Percentiles rank a stretch among this genome's conserved stretches.
Evolutionary conservation across 176 grass and related monocot species (phyloP).

Genomic region (Oryza glumipatula): DNA sequence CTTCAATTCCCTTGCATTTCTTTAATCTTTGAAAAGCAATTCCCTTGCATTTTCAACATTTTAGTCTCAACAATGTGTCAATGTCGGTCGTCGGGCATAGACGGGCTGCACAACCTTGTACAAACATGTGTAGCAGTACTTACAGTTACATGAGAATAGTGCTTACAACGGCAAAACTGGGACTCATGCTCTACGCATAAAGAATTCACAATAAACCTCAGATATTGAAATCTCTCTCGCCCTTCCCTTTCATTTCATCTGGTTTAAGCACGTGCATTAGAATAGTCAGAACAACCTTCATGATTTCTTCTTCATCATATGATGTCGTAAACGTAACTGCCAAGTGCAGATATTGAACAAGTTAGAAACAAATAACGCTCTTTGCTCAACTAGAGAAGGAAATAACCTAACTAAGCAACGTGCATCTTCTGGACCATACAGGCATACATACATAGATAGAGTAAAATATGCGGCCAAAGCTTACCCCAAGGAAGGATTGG

Average conservation of each 20-base stretch:
- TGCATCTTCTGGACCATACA: not conserved
- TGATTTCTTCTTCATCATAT: constrained; percentile 73
- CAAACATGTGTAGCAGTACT: not conserved
- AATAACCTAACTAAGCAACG: not conserved
- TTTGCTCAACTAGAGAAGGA: constrained; percentile 3
- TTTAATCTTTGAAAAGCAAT: not conserved
- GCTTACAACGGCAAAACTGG: constrained; percentile 31
- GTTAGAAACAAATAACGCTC: constrained; percentile 2
- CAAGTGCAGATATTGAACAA: constrained; percentile 31
- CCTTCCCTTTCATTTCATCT: constrained; percentile 47
- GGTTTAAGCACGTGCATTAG: constrained; percentile 65
- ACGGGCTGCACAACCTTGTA: not conserved
- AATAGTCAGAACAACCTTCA: constrained; percentile 61
- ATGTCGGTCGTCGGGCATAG: not conserved
- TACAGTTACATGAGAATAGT: not conserved
- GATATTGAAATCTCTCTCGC: constrained; percentile 13
- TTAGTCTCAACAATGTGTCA: not conserved
- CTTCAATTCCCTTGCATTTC: constrained; percentile 1
- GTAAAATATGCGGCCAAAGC: not conserved
- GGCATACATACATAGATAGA: not conserved
- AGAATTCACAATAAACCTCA: constrained; percentile 21
- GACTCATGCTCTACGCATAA: constrained; percentile 30
- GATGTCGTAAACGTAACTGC: constrained; percentile 64
- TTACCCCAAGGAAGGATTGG: constrained; percentile 95
- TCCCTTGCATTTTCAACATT: not conserved